A percentile compares a stretch with the other conserved stretches of the same genome.
These are phyloP conservation scores for Closterium sp. DNA, from an alignment of 139 green algal species.

Conservation along the genomic window DNA sequence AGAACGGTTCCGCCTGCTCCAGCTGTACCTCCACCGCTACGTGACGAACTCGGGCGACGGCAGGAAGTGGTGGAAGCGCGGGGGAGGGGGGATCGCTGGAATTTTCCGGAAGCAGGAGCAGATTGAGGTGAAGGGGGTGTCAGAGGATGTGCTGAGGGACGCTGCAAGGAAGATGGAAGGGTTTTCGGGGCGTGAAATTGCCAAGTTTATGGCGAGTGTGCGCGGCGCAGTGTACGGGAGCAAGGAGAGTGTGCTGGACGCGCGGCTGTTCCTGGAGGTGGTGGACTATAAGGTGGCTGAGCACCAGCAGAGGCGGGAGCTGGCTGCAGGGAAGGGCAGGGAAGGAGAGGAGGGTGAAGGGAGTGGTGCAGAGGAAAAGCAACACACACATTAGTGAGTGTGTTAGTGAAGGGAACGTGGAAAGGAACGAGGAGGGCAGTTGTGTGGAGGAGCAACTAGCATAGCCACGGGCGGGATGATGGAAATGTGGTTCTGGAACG, in stretches of 20 bases:
- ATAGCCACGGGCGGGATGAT: no score
- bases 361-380: neutral
- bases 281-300: slow-evolving; percentile 69
- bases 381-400: no score
- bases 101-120: slow-evolving; percentile 1
- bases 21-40: slow-evolving; percentile 62
- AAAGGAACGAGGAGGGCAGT: no score
- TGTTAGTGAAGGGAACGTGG: neutral
- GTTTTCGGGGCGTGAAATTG: slow-evolving; percentile 91
- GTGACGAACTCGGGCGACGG: slow-evolving; percentile 60
- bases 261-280: slow-evolving; percentile 65
- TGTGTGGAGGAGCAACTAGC: no score
- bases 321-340: neutral
- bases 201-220: slow-evolving; percentile 86
- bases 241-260: slow-evolving; percentile 66
- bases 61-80: neutral
- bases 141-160: slow-evolving; percentile 52
- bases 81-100: neutral
- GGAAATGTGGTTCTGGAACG: no score
- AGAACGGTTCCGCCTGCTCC: slow-evolving; percentile 47
- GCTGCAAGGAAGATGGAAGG: slow-evolving; percentile 77
- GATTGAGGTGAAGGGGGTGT: slow-evolving; percentile 44
- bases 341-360: neutral
- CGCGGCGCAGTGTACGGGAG: slow-evolving; percentile 80
- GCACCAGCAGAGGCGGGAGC: slow-evolving; percentile 55